Conservation (phyloP, 148 eudicot genomes). For the Chenopodium suecicum region DNA sequence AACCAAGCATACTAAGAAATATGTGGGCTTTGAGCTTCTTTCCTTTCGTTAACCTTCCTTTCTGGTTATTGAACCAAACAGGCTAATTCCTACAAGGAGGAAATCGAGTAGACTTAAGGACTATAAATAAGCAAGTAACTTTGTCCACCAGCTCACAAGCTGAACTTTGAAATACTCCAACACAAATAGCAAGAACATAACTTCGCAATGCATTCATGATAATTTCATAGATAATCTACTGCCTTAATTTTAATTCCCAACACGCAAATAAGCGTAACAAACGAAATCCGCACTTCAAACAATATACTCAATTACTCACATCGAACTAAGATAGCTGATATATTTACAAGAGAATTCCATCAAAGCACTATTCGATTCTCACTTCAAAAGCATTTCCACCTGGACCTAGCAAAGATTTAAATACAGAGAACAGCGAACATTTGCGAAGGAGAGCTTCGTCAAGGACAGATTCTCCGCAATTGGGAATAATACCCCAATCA, state of each 20-base stretch:
- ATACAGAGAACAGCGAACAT: neutral
- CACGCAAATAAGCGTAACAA: neutral
- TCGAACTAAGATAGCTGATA: neutral
- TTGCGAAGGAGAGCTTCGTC: conserved; percentile 3
- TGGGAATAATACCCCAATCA: conserved; percentile 2
- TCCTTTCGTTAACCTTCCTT: too few species aligned
- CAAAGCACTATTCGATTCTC: neutral
- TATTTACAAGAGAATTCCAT: neutral
- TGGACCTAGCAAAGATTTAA: neutral
- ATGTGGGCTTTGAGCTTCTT: too few species aligned
- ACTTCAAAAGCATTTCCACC: neutral
- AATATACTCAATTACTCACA: too few species aligned
- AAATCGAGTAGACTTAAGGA: too few species aligned
- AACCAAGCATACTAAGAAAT: too few species aligned
- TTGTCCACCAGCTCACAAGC: neutral
- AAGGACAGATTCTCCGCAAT: neutral
- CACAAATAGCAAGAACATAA: too few species aligned
- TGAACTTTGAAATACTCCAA: too few species aligned
- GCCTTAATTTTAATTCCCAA: neutral
- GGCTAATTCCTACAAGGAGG: too few species aligned
- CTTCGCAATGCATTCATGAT: neutral
- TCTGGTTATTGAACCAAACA: too few species aligned
- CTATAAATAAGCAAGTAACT: too few species aligned
- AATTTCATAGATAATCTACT: neutral
- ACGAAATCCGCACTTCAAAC: neutral